These are phyloP conservation scores for Talaromyces thailandensis DNA, from an alignment of 495 filamentous ascomycete species.

Conservation along the genomic window DNA sequence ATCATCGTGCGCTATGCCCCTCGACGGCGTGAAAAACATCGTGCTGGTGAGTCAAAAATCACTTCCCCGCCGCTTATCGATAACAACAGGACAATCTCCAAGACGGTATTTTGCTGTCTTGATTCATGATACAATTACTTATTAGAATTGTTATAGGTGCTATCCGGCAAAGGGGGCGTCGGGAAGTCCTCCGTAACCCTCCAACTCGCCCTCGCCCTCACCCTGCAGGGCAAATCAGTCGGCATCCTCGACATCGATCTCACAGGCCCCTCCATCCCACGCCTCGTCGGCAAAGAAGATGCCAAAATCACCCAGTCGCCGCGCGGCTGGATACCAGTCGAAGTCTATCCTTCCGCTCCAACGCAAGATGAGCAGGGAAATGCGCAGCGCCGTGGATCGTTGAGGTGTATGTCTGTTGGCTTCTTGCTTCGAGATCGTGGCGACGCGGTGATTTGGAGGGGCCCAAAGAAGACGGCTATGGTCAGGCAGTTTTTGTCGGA, in stretches of 20 bases:
- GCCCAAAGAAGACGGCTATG: conserved; percentile 99
- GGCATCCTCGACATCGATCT: conserved; percentile 95
- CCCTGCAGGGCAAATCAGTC: conserved; percentile 73
- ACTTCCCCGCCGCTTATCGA: conserved; percentile 32
- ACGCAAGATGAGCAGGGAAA: conserved; percentile 12
- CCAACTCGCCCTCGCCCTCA: conserved; percentile 85
- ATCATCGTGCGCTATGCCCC: conserved; percentile 25
- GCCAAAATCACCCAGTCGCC: conserved; percentile 84
- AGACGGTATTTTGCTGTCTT: not conserved
- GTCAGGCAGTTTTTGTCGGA: conserved; percentile 90
- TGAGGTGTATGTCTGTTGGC: conserved; percentile 87
- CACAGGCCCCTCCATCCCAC: conserved; percentile 91
- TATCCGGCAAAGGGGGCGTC: conserved; percentile 96
- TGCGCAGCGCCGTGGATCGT: conserved; percentile 41
- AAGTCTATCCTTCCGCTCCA: conserved; percentile 52
- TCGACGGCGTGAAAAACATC: conserved; percentile 44
- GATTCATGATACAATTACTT: not conserved
- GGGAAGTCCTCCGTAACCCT: conserved; percentile 96
- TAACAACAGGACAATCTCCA: conserved; percentile 15
- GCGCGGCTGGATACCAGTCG: conserved; percentile 82
- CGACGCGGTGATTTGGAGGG: conserved; percentile 93
- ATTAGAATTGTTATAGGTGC: conserved; percentile 37
- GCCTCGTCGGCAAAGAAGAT: conserved; percentile 81
- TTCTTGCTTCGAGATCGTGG: conserved; percentile 77
- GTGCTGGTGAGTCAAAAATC: conserved; percentile 30